Evolutionary conservation across 495 filamentous ascomycete species (phyloP), one percentile per base, ranked within the genome.

Genomic region (Penicillium arizonense): DNA sequence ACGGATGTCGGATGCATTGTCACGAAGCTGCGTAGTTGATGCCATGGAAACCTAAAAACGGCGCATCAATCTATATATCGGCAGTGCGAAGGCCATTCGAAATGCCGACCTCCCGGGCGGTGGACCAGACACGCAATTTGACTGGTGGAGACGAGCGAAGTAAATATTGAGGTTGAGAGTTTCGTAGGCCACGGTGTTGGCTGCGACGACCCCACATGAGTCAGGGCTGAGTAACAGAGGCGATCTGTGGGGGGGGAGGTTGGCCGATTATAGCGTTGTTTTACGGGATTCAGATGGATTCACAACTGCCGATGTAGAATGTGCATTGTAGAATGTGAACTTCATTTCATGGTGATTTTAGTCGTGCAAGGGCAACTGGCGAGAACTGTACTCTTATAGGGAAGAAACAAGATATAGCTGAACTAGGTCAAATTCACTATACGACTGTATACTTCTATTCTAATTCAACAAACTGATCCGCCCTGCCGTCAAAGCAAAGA

Each of bases 391-490:
- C 16, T 37, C 20, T 18, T 34, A 24, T 39, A 38, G 23, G 2
- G 26, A 26, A 36, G 28, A 30, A 10, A 30, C 28, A 6, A 6
- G 23, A 24, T 24, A 24, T 24, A 24, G 23, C 23, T 24, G 23
- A 24, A 24, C 4, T 24, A 24, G 4, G 23, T 24, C 23, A 24
- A 24, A 24, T 0, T 24, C 23, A 33, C 14, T 26, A 10, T 43
- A 18, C 28, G 33, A 24, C 33, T 20, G 36, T 12, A 36, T 23
- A 5, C 18, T 7, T 51, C 16, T 37, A 44, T 16, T 47, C 41
- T 66, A 74, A 43, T 72, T 74, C 35, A 72, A 51, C 30, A 74
- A 53, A 55, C 64, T 72, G 37, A 72, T 74, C 14, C 65, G 68
- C 40, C 71, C 71, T 18, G 71, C 68, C 20, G 68, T 68, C 44